Conservation (phyloP, 768 basidiomycete species). For the Suillus alpinus region DNA sequence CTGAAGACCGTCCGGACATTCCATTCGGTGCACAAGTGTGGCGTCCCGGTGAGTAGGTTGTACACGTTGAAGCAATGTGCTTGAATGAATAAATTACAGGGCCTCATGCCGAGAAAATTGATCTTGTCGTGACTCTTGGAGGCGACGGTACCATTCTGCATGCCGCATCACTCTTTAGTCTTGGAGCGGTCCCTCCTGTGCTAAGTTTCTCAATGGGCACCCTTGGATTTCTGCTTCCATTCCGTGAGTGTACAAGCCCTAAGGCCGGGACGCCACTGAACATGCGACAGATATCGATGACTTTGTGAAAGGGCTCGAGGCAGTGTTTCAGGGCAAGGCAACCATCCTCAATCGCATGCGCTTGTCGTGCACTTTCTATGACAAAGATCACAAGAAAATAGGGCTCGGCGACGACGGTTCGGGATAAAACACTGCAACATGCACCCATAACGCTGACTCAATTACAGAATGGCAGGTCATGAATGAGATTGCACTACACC, state of each 20-base stretch:
- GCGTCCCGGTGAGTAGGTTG: constrained; percentile 50
- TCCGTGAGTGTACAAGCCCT: constrained; percentile 56
- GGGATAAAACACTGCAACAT: constrained; percentile 13
- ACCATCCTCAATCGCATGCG: constrained; percentile 90
- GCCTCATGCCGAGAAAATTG: constrained; percentile 60
- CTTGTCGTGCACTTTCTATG: constrained; percentile 75
- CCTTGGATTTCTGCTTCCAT: constrained; percentile 89
- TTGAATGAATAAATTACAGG: constrained; percentile 27
- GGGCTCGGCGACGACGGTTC: constrained; percentile 57
- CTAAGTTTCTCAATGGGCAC: constrained; percentile 71
- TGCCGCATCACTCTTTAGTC: constrained; percentile 86
- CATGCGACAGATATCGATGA: constrained; percentile 77
- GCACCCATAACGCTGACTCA: constrained; percentile 1
- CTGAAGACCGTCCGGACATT: constrained; percentile 65
- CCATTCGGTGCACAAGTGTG: constrained; percentile 64
- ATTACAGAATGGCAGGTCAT: constrained; percentile 87
- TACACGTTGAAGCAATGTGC: neutral
- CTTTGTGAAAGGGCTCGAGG: constrained; percentile 75
- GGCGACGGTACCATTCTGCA: constrained; percentile 96
- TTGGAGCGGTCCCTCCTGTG: constrained; percentile 89
- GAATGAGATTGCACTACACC: constrained; percentile 93
- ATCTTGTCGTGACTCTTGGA: constrained; percentile 87
- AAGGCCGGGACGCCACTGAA: neutral
- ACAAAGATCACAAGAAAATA: constrained; percentile 56
- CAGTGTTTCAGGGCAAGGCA: constrained; percentile 75